Base-by-base conservation (phyloP, 2,329 filamentous ascomycete genomes). In the Knoxdaviesia capensis region DNA sequence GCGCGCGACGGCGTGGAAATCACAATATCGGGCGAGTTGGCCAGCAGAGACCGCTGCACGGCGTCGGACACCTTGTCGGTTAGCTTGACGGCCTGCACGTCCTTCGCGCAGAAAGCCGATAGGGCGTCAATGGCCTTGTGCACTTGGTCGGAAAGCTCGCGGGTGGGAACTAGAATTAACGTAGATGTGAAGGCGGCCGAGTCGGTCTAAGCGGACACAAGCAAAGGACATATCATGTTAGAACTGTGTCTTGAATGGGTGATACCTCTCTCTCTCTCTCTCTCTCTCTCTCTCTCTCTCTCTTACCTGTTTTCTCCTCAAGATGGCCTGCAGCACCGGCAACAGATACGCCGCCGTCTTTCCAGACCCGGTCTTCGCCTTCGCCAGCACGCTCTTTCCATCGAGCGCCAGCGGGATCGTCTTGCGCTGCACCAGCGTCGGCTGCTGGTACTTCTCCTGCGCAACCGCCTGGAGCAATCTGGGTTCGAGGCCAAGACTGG, bases 301-400 rank as follows among this genome's bases (percentile, higher is more conserved):
- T 48, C 61, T 11, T 57, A 78, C 74, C 51, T 70, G 61, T 60
- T 94, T 94, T 49, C 74, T 74, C 55, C 80, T 82, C 43, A 98
- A 63, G 47, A 94, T 82, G 34, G 74, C 72, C 50, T 94, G 81
- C 10, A 98, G 62, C n/a, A 94, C 70, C 1, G 90, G 90, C 36
- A 98, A 68, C 6, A 94, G 65, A 56, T 96, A 96, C 40, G 90
- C 88, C n/a, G 85, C 85, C 7, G 90, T 98, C 68, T 98, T 98
- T 50, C 90, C 90, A 4, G 87, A 94, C 8, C 90, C 90, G 5
- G 90, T 96, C 59, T 88, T 92, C 34, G 88, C 85, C 54, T 88
- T 86, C 43, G 86, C 87, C 35, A 96, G 66, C 39, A 98, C 77
- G 66, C 96, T 86, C 53, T 84, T 79, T 8, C 90, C 88, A 48